Conservation (phyloP, 2,329 filamentous ascomycete species). For the Hortaea werneckii region DNA sequence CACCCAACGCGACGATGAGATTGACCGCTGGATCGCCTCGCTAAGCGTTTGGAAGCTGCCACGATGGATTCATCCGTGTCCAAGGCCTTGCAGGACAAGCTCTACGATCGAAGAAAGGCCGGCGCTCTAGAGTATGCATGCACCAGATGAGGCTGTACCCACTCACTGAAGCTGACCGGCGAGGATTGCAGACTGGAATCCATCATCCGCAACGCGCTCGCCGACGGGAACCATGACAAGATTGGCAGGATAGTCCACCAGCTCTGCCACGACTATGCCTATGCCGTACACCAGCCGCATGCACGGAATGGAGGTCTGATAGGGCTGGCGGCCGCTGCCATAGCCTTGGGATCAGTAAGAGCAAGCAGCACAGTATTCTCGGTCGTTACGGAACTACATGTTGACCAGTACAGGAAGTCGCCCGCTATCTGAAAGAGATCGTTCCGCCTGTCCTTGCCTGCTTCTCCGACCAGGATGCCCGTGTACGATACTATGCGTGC, state of each 20-base stretch:
- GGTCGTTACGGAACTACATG: neutral
- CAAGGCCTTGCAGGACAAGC: constrained; percentile 70
- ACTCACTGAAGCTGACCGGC: constrained; percentile 4
- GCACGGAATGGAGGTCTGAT: constrained; percentile 94
- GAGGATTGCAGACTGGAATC: constrained; percentile 62
- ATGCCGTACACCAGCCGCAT: constrained; percentile 92
- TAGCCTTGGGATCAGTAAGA: constrained; percentile 82
- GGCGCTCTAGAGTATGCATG: constrained; percentile 80
- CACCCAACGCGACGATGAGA: too few species aligned
- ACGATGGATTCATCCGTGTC: constrained; percentile 9
- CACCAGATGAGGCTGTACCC: constrained; percentile 5
- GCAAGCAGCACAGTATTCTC: neutral
- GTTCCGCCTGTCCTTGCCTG: constrained; percentile 94
- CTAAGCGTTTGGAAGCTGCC: too few species aligned
- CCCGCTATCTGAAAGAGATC: constrained; percentile 83
- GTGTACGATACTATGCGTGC: constrained; percentile 95
- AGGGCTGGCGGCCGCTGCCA: constrained; percentile 86
- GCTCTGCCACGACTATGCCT: constrained; percentile 94
- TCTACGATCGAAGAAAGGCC: constrained; percentile 96
- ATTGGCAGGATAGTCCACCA: constrained; percentile 88
- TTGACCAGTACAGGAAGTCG: constrained; percentile 59
- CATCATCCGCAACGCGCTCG: constrained; percentile 74
- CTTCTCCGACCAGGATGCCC: constrained; percentile 95
- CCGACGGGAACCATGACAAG: constrained; percentile 63
- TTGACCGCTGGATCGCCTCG: too few species aligned